Base-by-base conservation (phyloP, 2,329 filamentous ascomycete genomes). In the Colletotrichum agaves region DNA sequence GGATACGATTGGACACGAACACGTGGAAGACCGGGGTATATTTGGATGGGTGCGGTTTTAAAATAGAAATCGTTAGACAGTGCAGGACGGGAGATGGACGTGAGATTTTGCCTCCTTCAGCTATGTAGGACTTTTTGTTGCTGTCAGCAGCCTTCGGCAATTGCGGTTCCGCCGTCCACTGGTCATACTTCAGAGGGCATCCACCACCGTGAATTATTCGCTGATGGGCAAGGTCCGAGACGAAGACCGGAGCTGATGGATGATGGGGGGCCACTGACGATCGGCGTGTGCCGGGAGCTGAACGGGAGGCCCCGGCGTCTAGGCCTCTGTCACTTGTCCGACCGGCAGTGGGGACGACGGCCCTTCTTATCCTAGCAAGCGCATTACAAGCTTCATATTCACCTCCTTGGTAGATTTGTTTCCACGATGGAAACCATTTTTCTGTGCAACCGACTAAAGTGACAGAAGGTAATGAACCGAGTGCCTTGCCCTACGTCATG, bases 211-310 rank as follows among this genome's bases (percentile, higher is more conserved):
- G 27, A 8, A 27, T 27, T 27, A 7, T 23, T 23, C 31, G n/a
- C 19, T 19, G 50, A 27, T 19, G 31, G 21, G n/a, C 4, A 31
- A n/a, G n/a, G n/a, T 17, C 0, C 2, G 5, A n/a, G 12, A 13
- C 33, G 31, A 12, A 37, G 33, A 19, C 8, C n/a, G 0, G 2
- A 53, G 31, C 19, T 23, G 12, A 44, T 11, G 17, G 7, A 0
- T 31, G 10, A 0, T n/a, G 21, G 15, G 21, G 15, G 27, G 47
- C n/a, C 27, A 0, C n/a, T 12, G 50, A 23, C 50, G 31, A n/a
- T 58, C 50, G 63, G 63, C 52, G 57, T 35, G 27, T 67, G 60
- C 63, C 63, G 63, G 46, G 44, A 53, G 33, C 61, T 52, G 15
- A 37, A 47, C 60, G 63, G 63, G 60, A 63, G 50, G 19, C 44